Conservation (phyloP, 495 filamentous ascomycete species). For the Peziza echinospora region DNA sequence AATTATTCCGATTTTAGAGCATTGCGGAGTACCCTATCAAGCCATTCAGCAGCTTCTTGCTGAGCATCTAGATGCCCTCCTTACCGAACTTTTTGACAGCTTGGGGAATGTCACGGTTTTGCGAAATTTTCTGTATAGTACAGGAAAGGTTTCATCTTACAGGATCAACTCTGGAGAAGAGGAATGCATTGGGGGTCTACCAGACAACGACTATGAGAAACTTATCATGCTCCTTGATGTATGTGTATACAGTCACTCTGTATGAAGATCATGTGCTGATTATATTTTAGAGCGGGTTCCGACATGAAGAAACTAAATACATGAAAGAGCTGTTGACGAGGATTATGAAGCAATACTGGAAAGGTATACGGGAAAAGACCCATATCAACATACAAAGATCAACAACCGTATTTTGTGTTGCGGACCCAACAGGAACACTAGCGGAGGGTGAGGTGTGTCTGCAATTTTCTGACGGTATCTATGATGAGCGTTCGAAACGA, state of each 20-base stretch:
- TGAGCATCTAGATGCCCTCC: constrained; percentile 34
- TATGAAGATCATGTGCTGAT: constrained; percentile 20
- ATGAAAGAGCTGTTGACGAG: constrained; percentile 35
- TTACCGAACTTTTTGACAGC: constrained; percentile 36
- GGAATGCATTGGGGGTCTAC: constrained; percentile 11
- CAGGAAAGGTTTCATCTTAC: constrained; percentile 1
- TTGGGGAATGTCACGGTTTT: constrained; percentile 30
- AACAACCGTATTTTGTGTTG: constrained; percentile 57
- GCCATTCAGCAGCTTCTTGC: constrained; percentile 34
- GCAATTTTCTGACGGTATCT: constrained; percentile 47
- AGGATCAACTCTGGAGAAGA: constrained; percentile 12
- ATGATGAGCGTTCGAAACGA: constrained; percentile 36
- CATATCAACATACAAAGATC: constrained; percentile 55
- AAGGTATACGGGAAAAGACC: constrained; percentile 35
- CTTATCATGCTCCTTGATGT: constrained; percentile 35
- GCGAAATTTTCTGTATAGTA: constrained; percentile 34
- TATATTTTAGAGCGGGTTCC: constrained; percentile 38
- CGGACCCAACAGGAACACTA: constrained; percentile 52
- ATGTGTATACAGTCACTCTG: too few species aligned
- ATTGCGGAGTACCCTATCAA: constrained; percentile 32
- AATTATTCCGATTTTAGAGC: constrained; percentile 52
- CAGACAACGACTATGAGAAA: too few species aligned
- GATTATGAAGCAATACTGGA: constrained; percentile 33
- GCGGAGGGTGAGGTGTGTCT: constrained; percentile 59
- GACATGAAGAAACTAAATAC: constrained; percentile 34